Base-by-base conservation (phyloP, 371 early-diverging fungal genomes). In the Cokeromyces recurvatus region DNA sequence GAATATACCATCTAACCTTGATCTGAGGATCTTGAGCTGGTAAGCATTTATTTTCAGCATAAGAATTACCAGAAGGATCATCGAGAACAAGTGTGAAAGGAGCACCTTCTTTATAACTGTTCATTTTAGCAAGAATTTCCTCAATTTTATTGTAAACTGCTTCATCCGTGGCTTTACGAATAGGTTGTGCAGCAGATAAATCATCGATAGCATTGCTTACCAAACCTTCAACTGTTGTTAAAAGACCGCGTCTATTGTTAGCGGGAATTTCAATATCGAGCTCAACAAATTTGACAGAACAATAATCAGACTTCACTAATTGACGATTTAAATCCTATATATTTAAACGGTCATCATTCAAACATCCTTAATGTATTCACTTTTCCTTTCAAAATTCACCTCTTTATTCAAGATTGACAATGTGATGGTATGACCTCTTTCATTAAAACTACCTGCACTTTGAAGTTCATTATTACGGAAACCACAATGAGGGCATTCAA, bases 51-150 rank as follows among this genome's bases (percentile, higher is more conserved):
- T 83, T 89, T 64, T 95, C 96, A 31, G 90, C 82, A 52, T 90
- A 96, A 23, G 88, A 87, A 78, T 96, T 96, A 34, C 97, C 97
- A 21, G 92, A 77, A 17, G 95, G 92, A 61, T 96, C 97, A 61
- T 93, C 91, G 32, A 96, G 61, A 10, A 71, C 66, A 46, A 96
- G 40, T 0, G 88, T 89, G 62, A 94, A 93, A 16, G 62, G 64
- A 25, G 66, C 74, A 47, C 68, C 69, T 21, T 77, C 77, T 31
- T 73, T 57, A 52, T 85, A 85, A 4, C 48, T 59, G 32, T 77
- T 65, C 39, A 96, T 71, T 34, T 71, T 85, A 19, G 66, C 68
- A 40, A 94, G 66, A 25, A 93, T 66, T 3, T 43, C 59, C 46
- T 93, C 83, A 46, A 96, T 89, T 55, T 87, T 78, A 49, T 79